A percentile compares a stretch with the other conserved stretches of the same genome.
phyloP scores from a whole-genome alignment of 768 basidiomycete genomes.

The Lactifluus hygrophoroides region DNA sequence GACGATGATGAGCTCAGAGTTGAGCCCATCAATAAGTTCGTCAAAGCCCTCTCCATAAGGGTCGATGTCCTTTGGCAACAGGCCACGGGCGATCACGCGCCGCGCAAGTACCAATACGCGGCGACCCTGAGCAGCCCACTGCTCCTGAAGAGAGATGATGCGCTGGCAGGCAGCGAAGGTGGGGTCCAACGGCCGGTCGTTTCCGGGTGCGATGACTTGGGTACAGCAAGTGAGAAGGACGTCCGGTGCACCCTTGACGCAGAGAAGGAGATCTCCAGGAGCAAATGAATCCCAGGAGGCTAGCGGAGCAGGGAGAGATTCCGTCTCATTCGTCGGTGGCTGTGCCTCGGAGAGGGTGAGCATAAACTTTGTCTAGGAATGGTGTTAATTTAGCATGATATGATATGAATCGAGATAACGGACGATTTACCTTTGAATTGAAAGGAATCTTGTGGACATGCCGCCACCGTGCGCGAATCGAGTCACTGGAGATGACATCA shows the following conservation, averaged over 20 bases:
- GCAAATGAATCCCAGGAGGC: slow-evolving; percentile 25
- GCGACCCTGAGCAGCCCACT: slow-evolving; percentile 45
- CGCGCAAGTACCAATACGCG: slow-evolving; percentile 53
- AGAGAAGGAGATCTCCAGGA: slow-evolving; percentile 26
- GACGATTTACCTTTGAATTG: slow-evolving; percentile 33
- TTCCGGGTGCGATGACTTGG: slow-evolving; percentile 31
- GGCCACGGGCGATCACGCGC: slow-evolving; percentile 30
- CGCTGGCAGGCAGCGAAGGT: slow-evolving; percentile 23
- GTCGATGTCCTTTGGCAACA: slow-evolving; percentile 26
- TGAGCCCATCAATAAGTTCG: slow-evolving; percentile 34
- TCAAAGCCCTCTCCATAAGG: slow-evolving; percentile 33
- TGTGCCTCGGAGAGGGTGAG: slow-evolving; percentile 33
- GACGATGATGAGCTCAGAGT: slow-evolving; percentile 42
- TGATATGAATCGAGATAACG: too few relatives aligned
- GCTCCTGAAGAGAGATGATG: slow-evolving; percentile 34
- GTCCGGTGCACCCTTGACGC: slow-evolving; percentile 47
- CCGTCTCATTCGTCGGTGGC: neutral
- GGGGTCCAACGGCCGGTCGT: slow-evolving; percentile 30
- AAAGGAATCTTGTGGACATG: slow-evolving; percentile 28
- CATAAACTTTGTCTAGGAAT: slow-evolving; percentile 43
- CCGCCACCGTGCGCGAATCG: slow-evolving; percentile 12
- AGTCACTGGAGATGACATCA: slow-evolving; percentile 15
- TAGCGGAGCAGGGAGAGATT: slow-evolving; percentile 21
- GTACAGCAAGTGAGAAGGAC: slow-evolving; percentile 36
- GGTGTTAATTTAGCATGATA: slow-evolving; percentile 3